Evolutionary conservation across 2,329 filamentous ascomycete genomes (phyloP).

Genomic region (Microthyrium microscopicum): DNA sequence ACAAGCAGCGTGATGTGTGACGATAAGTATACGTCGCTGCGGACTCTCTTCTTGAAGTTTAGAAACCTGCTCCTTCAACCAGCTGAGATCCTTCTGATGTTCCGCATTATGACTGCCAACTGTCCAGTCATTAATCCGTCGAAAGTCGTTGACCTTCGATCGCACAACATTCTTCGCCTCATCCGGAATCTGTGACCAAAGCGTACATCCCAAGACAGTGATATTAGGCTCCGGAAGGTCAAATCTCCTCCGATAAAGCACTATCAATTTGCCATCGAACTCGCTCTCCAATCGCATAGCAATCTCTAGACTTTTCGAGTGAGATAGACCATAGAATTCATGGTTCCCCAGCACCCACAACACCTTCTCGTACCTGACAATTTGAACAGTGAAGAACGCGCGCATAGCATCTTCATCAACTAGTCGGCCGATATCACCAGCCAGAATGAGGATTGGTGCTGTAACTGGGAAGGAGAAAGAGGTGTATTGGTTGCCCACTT

Average conservation of each 20-base stretch:
- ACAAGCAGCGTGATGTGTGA: slow-evolving; percentile 43
- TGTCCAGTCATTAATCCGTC: slow-evolving; percentile 35
- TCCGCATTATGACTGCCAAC: slow-evolving; percentile 31
- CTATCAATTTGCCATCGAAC: slow-evolving; percentile 22
- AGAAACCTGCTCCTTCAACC: slow-evolving; percentile 29
- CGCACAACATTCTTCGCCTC: slow-evolving; percentile 23
- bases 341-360: slow-evolving; percentile 38
- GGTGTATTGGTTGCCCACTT: slow-evolving; percentile 13
- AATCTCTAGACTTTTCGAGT: slow-evolving; percentile 20
- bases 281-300: slow-evolving; percentile 25
- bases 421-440: slow-evolving; percentile 35
- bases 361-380: slow-evolving; percentile 26
- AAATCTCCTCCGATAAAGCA: slow-evolving; percentile 25
- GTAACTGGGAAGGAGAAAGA: slow-evolving; percentile 11
- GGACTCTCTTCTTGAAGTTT: slow-evolving; percentile 9
- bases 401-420: slow-evolving; percentile 30
- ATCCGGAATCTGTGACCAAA: slow-evolving; percentile 36
- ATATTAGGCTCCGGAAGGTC: slow-evolving; percentile 25
- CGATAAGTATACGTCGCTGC: slow-evolving; percentile 26
- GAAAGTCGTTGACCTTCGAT: slow-evolving; percentile 35
- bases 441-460: slow-evolving; percentile 14
- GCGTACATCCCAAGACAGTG: slow-evolving; percentile 40
- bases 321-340: slow-evolving; percentile 33
- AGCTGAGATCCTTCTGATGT: slow-evolving; percentile 32
- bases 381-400: slow-evolving; percentile 27